Conservation (phyloP, 2,329 filamentous ascomycete species). For the Aspergillus unguis region DNA sequence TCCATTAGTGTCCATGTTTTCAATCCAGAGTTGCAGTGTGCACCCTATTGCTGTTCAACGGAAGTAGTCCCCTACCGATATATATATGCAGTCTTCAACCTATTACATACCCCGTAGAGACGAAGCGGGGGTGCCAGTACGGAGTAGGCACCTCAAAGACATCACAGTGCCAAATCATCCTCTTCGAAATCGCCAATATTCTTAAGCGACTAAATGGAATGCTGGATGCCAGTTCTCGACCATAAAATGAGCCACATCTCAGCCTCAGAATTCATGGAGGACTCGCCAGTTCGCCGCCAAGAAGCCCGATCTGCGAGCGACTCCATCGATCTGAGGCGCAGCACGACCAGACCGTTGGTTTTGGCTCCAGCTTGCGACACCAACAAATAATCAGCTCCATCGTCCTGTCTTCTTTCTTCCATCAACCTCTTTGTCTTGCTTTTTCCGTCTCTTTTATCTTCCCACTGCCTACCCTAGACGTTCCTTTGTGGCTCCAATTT, state of each 20-base stretch:
- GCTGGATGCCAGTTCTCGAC: background rate
- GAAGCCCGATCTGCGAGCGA: conserved; percentile 4
- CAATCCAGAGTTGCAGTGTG: no score
- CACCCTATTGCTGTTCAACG: no score
- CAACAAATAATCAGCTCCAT: conserved; percentile 6
- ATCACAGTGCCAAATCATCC: no score
- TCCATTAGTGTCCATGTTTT: no score
- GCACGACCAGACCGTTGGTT: conserved; percentile 2
- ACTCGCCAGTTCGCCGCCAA: conserved; percentile 2
- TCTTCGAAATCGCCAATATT: no score
- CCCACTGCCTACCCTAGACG: conserved; percentile 15
- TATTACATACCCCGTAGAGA: no score
- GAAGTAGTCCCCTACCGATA: no score
- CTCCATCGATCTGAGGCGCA: conserved; percentile 15
- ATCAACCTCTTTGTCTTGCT: conserved; percentile 4
- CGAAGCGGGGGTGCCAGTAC: no score
- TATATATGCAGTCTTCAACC: no score
- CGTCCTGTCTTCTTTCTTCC: conserved; percentile 4
- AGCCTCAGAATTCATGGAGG: conserved; percentile 4
- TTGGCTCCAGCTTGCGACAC: background rate
- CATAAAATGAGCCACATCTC: background rate
- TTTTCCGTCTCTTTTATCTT: conserved; percentile 6
- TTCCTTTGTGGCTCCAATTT: conserved; percentile 15
- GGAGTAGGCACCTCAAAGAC: no score
- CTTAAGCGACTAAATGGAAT: background rate